A percentile compares a stretch with the other conserved stretches of the same genome.
phyloP scores from a whole-genome alignment of 2,329 filamentous ascomycete species.

The Aureobasidium sp. region DNA sequence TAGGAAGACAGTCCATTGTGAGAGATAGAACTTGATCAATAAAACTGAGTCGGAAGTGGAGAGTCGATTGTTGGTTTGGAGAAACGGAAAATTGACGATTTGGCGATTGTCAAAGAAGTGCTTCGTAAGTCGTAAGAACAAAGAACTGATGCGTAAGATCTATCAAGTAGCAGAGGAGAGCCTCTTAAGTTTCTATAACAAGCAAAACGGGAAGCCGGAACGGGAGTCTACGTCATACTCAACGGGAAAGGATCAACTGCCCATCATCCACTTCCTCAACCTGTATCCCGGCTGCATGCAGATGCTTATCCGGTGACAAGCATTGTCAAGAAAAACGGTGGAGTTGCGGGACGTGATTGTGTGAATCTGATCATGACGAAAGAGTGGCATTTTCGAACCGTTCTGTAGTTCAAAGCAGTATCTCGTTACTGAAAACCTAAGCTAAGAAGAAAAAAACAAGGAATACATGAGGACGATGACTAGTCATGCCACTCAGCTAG shows the following conservation, averaged over 20 bases:
- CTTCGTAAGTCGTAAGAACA: neutral
- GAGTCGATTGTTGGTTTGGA: no score
- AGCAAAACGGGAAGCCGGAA: constrained; percentile 13
- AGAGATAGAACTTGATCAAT: no score
- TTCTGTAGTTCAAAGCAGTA: constrained; percentile 17
- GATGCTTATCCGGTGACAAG: constrained; percentile 15
- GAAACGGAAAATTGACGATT: neutral
- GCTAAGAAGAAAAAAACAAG: constrained; percentile 4
- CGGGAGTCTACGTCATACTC: neutral
- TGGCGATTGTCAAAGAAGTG: neutral
- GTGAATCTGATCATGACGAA: constrained; percentile 12
- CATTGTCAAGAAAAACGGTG: neutral
- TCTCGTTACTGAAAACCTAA: constrained; percentile 13
- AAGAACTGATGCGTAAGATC: neutral
- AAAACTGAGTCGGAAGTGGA: no score
- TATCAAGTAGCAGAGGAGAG: neutral
- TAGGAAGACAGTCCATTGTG: constrained; percentile 30
- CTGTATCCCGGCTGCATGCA: neutral
- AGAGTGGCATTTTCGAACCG: neutral
- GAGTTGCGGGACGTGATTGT: constrained; percentile 1
- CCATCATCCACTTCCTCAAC: neutral
- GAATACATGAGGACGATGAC: constrained; percentile 14
- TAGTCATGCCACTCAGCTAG: neutral
- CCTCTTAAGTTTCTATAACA: neutral
- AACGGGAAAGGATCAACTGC: no score